Evolutionary conservation across 2,329 filamentous ascomycete species (phyloP).

Genomic region (Hypoxylon rubiginosum): DNA sequence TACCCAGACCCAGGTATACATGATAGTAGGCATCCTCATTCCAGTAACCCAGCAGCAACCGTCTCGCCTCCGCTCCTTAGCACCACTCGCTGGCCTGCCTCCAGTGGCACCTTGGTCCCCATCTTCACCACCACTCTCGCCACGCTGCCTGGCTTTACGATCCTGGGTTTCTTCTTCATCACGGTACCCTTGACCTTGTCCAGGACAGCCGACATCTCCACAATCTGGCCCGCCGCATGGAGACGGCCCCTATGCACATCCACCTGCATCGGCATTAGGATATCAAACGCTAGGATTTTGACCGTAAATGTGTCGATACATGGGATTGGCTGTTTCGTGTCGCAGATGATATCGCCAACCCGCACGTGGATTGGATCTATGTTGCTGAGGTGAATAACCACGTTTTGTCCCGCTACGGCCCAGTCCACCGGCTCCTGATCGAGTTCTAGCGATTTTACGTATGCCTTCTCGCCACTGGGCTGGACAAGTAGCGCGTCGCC

Average conservation of each 20-base stretch:
- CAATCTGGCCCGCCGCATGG: conserved; percentile 81
- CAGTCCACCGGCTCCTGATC: conserved; percentile 82
- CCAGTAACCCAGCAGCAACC: conserved; percentile 87
- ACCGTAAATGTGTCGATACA: conserved; percentile 81
- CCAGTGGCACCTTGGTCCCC: conserved; percentile 80
- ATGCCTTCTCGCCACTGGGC: conserved; percentile 84
- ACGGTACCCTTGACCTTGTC: conserved; percentile 84
- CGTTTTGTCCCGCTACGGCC: conserved; percentile 93
- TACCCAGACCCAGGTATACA: too few relatives aligned
- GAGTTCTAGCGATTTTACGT: conserved; percentile 84
- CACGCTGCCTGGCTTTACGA: conserved; percentile 83
- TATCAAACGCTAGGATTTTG: conserved; percentile 90
- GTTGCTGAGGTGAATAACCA: conserved; percentile 84
- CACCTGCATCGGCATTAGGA: conserved; percentile 87
- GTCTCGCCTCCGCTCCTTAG: conserved; percentile 85
- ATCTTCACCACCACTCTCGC: conserved; percentile 83
- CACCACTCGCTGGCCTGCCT: conserved; percentile 83
- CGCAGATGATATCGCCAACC: conserved; percentile 89
- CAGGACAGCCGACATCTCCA: conserved; percentile 77
- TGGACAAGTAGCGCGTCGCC: conserved; percentile 85
- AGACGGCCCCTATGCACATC: conserved; percentile 90
- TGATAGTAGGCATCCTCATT: conserved; percentile 61
- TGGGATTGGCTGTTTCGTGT: conserved; percentile 73
- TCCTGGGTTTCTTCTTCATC: conserved; percentile 84
- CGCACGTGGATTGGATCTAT: conserved; percentile 87